phyloP scores from a whole-genome alignment of 331 rosid genomes.

The Quercus tomentella region DNA sequence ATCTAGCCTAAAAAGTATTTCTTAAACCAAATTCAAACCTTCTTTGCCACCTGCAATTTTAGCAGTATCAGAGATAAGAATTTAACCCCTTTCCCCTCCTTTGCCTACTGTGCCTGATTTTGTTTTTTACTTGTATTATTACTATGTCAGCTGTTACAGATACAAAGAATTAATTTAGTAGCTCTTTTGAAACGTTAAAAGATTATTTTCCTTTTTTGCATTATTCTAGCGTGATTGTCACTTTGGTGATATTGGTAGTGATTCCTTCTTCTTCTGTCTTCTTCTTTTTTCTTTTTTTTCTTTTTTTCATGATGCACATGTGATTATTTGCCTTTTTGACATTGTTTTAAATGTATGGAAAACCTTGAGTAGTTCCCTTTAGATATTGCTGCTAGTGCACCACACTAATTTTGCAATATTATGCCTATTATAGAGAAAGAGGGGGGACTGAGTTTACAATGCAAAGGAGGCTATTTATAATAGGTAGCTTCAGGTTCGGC shows the following conservation, averaged over 20 bases:
- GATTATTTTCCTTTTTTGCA: not conserved
- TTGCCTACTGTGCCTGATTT: not conserved
- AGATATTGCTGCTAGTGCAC: not conserved
- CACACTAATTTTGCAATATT: not conserved
- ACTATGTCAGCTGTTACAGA: not conserved
- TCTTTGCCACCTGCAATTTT: not conserved
- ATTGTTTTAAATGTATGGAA: not conserved
- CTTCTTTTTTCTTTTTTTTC: not conserved
- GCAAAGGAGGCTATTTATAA: too few species aligned
- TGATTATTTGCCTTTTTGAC: not conserved
- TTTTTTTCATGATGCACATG: not conserved
- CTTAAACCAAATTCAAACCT: not conserved
- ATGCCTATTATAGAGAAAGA: not conserved
- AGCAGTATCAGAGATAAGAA: not conserved
- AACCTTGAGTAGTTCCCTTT: not conserved
- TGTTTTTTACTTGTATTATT: not conserved
- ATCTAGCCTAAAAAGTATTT: not conserved
- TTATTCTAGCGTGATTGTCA: too few species aligned
- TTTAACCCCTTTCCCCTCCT: not conserved
- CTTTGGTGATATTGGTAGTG: not conserved
- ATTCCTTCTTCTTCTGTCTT: not conserved
- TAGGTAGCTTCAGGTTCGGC: too few species aligned
- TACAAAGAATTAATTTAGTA: not conserved
- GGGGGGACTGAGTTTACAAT: conserved; percentile 1
- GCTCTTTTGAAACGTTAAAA: not conserved